Evolutionary conservation across 2,329 filamentous ascomycete species (phyloP).

Genomic region (Coleophoma eucalyptorum): DNA sequence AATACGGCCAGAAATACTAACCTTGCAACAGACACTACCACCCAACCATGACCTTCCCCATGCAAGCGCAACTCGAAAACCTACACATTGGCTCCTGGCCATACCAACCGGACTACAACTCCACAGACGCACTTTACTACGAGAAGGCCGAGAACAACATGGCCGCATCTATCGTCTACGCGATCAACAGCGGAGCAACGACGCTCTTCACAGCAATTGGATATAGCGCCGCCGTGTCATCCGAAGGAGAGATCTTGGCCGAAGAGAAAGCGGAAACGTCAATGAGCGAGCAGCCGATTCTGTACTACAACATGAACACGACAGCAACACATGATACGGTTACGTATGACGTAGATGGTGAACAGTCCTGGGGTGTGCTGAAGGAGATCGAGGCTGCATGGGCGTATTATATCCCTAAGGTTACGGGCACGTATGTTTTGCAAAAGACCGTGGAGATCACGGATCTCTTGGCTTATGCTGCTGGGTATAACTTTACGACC

Average conservation of each 20-base stretch:
- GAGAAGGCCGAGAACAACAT: background rate
- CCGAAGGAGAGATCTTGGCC: background rate
- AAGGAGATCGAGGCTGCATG: conserved; percentile 1
- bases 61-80: conserved; percentile 3
- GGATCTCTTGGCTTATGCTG: background rate
- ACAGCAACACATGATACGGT: background rate
- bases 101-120: background rate
- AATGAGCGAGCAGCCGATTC: background rate
- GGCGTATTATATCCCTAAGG: conserved; percentile 1
- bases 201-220: background rate
- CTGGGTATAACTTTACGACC: background rate
- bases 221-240: background rate
- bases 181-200: background rate
- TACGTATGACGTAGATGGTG: background rate
- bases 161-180: background rate
- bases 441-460: background rate
- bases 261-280: background rate
- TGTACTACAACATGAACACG: conserved; percentile 1
- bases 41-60: conserved; percentile 3
- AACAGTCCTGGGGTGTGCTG: conserved; percentile 3
- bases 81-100: conserved; percentile 2
- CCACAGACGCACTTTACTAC: background rate
- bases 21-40: background rate
- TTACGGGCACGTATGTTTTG: background rate
- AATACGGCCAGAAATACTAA: background rate